phyloP scores from a whole-genome alignment of 1,139 yeast genomes.

The Magnusiomyces ingens region DNA sequence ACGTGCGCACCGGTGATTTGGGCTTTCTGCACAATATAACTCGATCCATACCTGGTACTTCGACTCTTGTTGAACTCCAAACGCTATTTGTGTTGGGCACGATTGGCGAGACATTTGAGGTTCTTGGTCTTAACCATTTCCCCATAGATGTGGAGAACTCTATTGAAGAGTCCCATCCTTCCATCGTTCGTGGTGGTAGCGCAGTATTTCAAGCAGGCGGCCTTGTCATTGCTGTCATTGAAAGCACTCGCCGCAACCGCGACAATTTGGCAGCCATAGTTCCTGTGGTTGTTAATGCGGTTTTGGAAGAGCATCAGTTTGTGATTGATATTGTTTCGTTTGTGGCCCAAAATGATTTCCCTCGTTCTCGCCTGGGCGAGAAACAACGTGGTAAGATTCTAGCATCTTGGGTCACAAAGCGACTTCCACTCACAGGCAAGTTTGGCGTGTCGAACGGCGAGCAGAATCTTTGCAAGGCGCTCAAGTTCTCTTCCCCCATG shows the following conservation, averaged over 20 bases:
- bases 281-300: slow-evolving; percentile 73
- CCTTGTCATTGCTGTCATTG: slow-evolving; percentile 71
- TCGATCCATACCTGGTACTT: slow-evolving; percentile 35
- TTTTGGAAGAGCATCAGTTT: slow-evolving; percentile 75
- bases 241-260: slow-evolving; percentile 37
- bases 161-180: slow-evolving; percentile 58
- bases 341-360: slow-evolving; percentile 57
- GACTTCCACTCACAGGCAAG: slow-evolving; percentile 35
- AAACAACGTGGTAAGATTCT: slow-evolving; percentile 71
- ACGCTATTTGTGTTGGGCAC: slow-evolving; percentile 80
- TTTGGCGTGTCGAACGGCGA: slow-evolving; percentile 32
- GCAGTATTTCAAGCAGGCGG: slow-evolving; percentile 83
- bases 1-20: slow-evolving; percentile 85
- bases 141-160: slow-evolving; percentile 78
- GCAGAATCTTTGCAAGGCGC: slow-evolving; percentile 21
- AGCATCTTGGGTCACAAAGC: slow-evolving; percentile 45
- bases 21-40: slow-evolving; percentile 81
- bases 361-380: slow-evolving; percentile 63
- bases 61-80: slow-evolving; percentile 51
- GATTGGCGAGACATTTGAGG: slow-evolving; percentile 84
- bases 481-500: slow-evolving; percentile 11
- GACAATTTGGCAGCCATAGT: slow-evolving; percentile 62
- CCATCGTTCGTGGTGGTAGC: slow-evolving; percentile 48
- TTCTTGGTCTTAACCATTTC: slow-evolving; percentile 85
- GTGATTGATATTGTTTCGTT: slow-evolving; percentile 84